These are phyloP conservation scores for Tolypocladium inflatum DNA, from an alignment of 2,329 filamentous ascomycete genomes.

Conservation along the genomic window DNA sequence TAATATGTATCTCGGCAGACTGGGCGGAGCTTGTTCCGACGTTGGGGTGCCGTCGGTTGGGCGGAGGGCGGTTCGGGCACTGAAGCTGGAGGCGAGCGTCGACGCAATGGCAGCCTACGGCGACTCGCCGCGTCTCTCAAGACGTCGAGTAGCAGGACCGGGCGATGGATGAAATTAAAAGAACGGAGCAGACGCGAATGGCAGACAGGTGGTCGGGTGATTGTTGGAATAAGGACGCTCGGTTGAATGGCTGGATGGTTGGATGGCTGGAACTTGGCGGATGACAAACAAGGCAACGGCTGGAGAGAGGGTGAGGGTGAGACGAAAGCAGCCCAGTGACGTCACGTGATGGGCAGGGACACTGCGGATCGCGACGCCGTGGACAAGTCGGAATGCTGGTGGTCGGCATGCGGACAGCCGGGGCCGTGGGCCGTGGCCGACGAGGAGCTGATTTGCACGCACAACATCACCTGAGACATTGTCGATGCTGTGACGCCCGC, in stretches of 20 bases:
- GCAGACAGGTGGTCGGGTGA: not conserved
- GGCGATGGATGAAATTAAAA: not conserved
- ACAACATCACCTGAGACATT: not conserved
- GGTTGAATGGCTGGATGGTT: not conserved
- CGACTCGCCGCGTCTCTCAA: not conserved
- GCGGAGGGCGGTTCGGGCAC: not conserved
- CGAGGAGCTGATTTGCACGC: not conserved
- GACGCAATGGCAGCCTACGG: not conserved
- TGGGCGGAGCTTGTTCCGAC: not conserved
- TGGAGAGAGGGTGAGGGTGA: not conserved
- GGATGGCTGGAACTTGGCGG: not conserved
- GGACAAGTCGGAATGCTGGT: not conserved
- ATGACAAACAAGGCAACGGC: not conserved
- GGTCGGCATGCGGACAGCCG: not conserved
- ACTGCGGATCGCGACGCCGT: not conserved
- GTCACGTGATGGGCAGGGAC: not conserved
- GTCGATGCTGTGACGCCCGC: not conserved
- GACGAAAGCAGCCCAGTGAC: not conserved
- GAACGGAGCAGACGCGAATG: not conserved
- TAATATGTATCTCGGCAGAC: not conserved
- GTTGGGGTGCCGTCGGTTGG: not conserved
- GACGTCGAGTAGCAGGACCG: not conserved
- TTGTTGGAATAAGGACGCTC: not conserved
- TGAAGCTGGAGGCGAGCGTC: not conserved
- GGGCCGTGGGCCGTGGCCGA: not conserved